Evolutionary conservation across 805 yeast genomes (phyloP).

Genomic region (Priceomyces fermenticarens): DNA sequence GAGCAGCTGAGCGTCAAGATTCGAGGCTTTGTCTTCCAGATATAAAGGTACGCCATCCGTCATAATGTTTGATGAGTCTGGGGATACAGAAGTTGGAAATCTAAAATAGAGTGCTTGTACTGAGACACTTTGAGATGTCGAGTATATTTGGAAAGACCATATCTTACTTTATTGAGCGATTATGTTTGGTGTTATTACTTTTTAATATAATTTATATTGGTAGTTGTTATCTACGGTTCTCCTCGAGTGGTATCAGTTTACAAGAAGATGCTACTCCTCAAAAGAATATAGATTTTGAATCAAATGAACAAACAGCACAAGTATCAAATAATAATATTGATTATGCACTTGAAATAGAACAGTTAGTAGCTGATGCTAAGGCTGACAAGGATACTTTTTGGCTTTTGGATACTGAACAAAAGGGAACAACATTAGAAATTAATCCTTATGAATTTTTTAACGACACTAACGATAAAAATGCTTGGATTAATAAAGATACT

Average conservation of each 20-base stretch:
- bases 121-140: too few species aligned
- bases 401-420: slow-evolving; percentile 20
- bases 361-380: slow-evolving; percentile 14
- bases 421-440: slow-evolving; percentile 12
- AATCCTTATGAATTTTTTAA: slow-evolving; percentile 13
- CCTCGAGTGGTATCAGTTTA: not conserved
- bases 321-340: slow-evolving; percentile 6
- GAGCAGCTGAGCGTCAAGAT: too few species aligned
- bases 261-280: slow-evolving; percentile 1
- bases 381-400: slow-evolving; percentile 19
- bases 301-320: slow-evolving; percentile 6
- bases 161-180: slow-evolving; percentile 2
- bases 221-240: slow-evolving; percentile 8
- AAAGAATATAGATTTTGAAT: not conserved
- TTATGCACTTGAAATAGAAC: slow-evolving; percentile 8
- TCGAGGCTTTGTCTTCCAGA: too few species aligned
- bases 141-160: not conserved
- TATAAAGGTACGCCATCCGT: too few species aligned
- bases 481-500: slow-evolving; percentile 12
- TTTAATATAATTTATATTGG: slow-evolving; percentile 12
- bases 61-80: too few species aligned
- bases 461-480: slow-evolving; percentile 9
- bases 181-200: slow-evolving; percentile 4
- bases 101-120: too few species aligned
- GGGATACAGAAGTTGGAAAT: too few species aligned